A percentile compares a stretch with the other conserved stretches of the same genome.
Conservation (phyloP, 106 monocot genomes). For the Dendrobium nobile region DNA sequence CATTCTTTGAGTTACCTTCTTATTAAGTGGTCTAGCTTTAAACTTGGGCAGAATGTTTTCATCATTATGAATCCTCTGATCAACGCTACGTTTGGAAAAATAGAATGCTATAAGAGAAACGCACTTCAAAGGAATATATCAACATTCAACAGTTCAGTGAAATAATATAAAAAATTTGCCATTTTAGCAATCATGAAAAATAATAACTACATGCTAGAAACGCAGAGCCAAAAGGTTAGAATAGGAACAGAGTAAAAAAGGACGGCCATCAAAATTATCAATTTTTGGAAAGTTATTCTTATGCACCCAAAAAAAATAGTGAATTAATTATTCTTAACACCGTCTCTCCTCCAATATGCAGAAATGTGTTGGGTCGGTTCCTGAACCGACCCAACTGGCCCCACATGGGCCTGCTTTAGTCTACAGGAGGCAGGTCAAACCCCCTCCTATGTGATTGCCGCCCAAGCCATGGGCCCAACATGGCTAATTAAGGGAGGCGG, state of each 20-base stretch:
- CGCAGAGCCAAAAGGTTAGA: neutral
- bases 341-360: no score
- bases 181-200: conserved; percentile 4
- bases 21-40: conserved; percentile 26
- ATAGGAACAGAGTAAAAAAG: neutral
- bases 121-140: neutral
- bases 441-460: no score
- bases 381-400: no score
- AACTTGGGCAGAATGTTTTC: conserved; percentile 5
- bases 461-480: no score
- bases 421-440: no score
- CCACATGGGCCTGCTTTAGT: no score
- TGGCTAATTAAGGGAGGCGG: no score
- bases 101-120: neutral
- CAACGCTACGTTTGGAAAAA: neutral
- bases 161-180: neutral
- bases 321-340: no score
- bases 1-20: conserved; percentile 13
- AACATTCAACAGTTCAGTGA: neutral
- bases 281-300: neutral
- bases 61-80: conserved; percentile 4
- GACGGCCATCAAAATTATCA: neutral
- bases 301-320: no score
- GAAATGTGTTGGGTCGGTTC: no score
- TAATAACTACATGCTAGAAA: neutral